A percentile compares a stretch with the other conserved stretches of the same genome.
Evolutionary conservation across 257 asterid species (phyloP).

Genomic region (Echium plantagineum): DNA sequence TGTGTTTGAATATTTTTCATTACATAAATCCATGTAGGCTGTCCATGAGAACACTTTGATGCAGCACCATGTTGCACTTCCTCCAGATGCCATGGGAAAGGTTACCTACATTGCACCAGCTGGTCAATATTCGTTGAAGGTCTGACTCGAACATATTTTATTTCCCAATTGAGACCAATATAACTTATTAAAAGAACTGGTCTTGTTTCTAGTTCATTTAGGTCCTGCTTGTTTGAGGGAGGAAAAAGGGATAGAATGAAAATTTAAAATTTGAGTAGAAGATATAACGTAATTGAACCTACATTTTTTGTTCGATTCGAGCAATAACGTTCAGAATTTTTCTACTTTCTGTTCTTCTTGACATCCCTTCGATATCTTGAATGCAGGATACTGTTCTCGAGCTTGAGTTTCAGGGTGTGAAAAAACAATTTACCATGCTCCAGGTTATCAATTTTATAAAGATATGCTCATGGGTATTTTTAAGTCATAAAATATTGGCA

Average conservation of each 20-base stretch:
- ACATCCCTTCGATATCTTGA: constrained; percentile 11
- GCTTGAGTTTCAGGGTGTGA: constrained; percentile 98
- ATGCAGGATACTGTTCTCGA: constrained; percentile 95
- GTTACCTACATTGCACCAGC: constrained; percentile 82
- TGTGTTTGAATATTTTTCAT: neutral
- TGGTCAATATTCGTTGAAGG: constrained; percentile 91
- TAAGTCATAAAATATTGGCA: neutral
- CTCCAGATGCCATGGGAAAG: constrained; percentile 98
- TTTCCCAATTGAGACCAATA: too few relatives aligned
- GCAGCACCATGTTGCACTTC: constrained; percentile 91
- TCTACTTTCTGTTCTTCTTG: constrained; percentile 4
- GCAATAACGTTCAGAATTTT: neutral
- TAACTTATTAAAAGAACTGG: too few relatives aligned
- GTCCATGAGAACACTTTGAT: constrained; percentile 84
- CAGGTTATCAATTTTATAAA: constrained; percentile 41
- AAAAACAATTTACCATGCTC: constrained; percentile 87
- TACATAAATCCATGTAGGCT: constrained; percentile 35
- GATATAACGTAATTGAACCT: too few relatives aligned
- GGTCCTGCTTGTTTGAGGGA: neutral
- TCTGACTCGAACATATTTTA: constrained; percentile 11
- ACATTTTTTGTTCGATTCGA: too few relatives aligned
- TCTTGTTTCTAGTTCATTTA: neutral
- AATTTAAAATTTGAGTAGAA: neutral
- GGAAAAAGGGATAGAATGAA: neutral
- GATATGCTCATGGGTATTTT: constrained; percentile 5